Base-by-base conservation (phyloP, 805 yeast species). In the Pichia scutulata region DNA sequence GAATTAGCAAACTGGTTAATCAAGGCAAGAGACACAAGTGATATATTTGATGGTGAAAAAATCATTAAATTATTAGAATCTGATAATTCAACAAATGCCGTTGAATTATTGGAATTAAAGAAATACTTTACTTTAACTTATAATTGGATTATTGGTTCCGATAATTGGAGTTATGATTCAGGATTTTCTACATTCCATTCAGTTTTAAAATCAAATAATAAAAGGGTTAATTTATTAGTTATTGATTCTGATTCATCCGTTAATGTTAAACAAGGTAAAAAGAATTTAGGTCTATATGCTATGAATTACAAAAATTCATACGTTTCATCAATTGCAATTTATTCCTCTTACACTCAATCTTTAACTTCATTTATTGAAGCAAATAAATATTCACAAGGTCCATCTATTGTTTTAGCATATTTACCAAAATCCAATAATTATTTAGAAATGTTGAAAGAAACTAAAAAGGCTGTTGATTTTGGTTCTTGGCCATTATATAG, bases 401-500 rank as follows among this genome's bases (percentile, higher is more conserved):
- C 97, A 5, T 86, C 97, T 1, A 76, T 92, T 50, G 87, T 92
- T 37, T 76, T 92, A 58, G 97, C 97, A 4, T 89, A 90, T 66
- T 73, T 90, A 59, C 98, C 98, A 41, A 92, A 86, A 62, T 73
- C 71, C 50, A 52, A 49, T 21, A 72, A 81, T 54, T 84, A 95
- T 40, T 71, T 92, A 57, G 77, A 81, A 24, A 80, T 90, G 43
- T 74, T 92, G 60, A 83, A 86, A 65, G 93, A 87, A 65, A 90
- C 97, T 33, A 92, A 92, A 68, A 72, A 70, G 55, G 92, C 96
- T 22, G 95, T 92, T 43, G 97, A 88, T 60, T 73, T 89, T 33
- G 98, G 98, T n/a, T 84, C 85, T 71, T 89, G 97, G 95, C 98
- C 98, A 44, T 75, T 92, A 54, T 92, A 90, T 71, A 77, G 97